Evolutionary conservation across 192 early-diverging fungal species (phyloP).

Genomic region (Podila clonocystis): DNA sequence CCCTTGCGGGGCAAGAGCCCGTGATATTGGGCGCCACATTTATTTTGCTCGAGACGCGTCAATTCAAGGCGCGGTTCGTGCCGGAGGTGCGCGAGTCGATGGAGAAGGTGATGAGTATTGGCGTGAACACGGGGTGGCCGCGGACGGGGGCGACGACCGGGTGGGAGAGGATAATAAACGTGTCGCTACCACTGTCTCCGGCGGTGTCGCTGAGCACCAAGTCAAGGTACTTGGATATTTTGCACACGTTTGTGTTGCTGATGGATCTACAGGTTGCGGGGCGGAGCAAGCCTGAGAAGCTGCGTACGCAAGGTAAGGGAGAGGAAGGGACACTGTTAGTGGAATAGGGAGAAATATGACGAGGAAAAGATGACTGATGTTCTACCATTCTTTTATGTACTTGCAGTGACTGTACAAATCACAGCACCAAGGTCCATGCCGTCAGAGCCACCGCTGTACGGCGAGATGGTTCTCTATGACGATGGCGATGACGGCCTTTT

Average conservation of each 20-base stretch:
- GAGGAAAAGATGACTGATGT: background rate
- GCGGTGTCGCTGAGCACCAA: conserved; percentile 7
- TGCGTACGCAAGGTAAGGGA: conserved; percentile 8
- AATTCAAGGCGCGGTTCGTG: conserved; percentile 18
- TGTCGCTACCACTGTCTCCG: conserved; percentile 18
- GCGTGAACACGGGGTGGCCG: conserved; percentile 20
- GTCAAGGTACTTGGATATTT: conserved; percentile 23
- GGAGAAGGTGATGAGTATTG: conserved; percentile 12
- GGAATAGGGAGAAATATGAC: background rate
- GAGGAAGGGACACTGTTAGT: no score
- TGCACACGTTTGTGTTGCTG: conserved; percentile 1
- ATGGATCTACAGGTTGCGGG: conserved; percentile 11
- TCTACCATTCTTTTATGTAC: background rate
- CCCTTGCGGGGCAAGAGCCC: conserved; percentile 4
- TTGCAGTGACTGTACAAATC: background rate
- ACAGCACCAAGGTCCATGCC: no score
- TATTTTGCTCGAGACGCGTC: conserved; percentile 16
- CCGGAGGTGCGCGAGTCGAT: background rate
- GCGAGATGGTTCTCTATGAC: background rate
- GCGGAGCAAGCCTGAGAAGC: conserved; percentile 13
- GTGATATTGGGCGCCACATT: conserved; percentile 6
- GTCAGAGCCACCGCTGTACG: conserved; percentile 10
- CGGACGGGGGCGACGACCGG: background rate
- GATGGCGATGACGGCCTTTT: conserved; percentile 3
- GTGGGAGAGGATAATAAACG: conserved; percentile 17